A percentile compares a stretch with the other conserved stretches of the same genome.
Conservation (phyloP, 1,284 basidiomycete genomes). For the Cronartium ribicola region DNA sequence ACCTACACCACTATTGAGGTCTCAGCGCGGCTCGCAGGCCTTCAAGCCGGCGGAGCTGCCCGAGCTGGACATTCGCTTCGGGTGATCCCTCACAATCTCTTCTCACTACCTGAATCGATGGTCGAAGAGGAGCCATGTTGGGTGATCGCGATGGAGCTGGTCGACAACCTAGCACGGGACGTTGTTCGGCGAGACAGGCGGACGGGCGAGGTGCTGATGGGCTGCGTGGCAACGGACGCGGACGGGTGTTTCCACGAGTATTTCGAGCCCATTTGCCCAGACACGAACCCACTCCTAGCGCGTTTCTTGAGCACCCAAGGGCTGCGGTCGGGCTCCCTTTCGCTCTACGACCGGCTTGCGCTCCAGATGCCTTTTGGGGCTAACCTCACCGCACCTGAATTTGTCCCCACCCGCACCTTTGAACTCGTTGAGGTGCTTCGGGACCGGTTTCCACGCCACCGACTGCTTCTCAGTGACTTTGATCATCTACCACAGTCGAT, state of each 20-base stretch:
- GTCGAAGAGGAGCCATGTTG: slow-evolving; percentile 67
- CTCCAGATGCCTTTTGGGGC: slow-evolving; percentile 75
- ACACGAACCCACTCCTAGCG: slow-evolving; percentile 70
- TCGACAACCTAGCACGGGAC: slow-evolving; percentile 98
- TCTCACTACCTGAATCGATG: slow-evolving; percentile 63
- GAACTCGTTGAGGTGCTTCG: slow-evolving; percentile 78
- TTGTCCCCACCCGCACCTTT: slow-evolving; percentile 86
- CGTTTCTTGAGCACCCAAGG: background rate
- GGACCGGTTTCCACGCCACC: slow-evolving; percentile 79
- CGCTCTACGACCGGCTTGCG: slow-evolving; percentile 62
- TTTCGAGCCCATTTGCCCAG: slow-evolving; percentile 67
- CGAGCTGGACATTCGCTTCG: slow-evolving; percentile 4
- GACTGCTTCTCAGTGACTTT: slow-evolving; percentile 89
- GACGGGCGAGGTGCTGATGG: slow-evolving; percentile 73
- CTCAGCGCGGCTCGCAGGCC: slow-evolving; percentile 65
- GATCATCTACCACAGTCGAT: slow-evolving; percentile 79
- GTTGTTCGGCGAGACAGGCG: slow-evolving; percentile 80
- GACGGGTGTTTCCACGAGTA: slow-evolving; percentile 79
- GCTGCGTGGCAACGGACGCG: slow-evolving; percentile 72
- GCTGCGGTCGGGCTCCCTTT: slow-evolving; percentile 46
- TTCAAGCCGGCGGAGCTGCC: slow-evolving; percentile 42
- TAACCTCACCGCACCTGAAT: slow-evolving; percentile 85
- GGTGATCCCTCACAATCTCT: slow-evolving; percentile 42
- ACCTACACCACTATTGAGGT: slow-evolving; percentile 93
- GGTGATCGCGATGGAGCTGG: slow-evolving; percentile 39